Evolutionary conservation across 371 early-diverging fungal genomes (phyloP), one percentile per base, ranked within the genome.

Genomic region (Mucor piriformis): DNA sequence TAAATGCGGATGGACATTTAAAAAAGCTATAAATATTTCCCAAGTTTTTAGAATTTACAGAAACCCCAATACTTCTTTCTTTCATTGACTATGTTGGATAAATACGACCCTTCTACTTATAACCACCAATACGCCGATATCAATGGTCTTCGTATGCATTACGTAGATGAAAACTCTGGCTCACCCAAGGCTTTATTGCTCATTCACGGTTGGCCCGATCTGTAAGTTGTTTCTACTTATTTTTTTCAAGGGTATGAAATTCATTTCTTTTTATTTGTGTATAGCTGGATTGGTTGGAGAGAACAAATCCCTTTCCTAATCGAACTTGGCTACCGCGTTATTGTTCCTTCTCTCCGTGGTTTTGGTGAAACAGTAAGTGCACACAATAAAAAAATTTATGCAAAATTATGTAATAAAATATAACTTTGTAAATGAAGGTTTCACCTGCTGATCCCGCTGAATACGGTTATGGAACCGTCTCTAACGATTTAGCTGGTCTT

Each of bases 171-270:
- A 53, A 90, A 90, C 20, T 50, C 75, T 11, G 63, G 71, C 27
- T 65, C 74, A 0, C 66, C 72, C 0, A 73, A 78, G 6, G 67
- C 77, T 1, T 48, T 89, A n/a, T 33, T 91, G 13, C 77, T 88
- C 16, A 43, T 81, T 40, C 92, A 91, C 46, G 92, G 92, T 6
- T 91, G 88, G 73, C 92, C 92, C 0, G 92, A 91, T 44, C 72
- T 79, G 71, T 75, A 72, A 63, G 68, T 37, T 8, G 8, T 3
- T 6, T 4, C 6, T 11, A 2, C 47, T 40, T 37, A 27, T 51
- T 7, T 3, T 10, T 46, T 46, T 21, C 34, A 25, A 35, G 8
- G 20, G n/a, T 42, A 44, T 43, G 27, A 23, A 23, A 34, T 3
- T 52, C 13, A 50, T 3, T 29, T n/a, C 3, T 29, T 16, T 11